Evolutionary conservation across 129 eudicot genomes (phyloP), one percentile per base, ranked within the genome.

Genomic region (Sambucus nigra): DNA sequence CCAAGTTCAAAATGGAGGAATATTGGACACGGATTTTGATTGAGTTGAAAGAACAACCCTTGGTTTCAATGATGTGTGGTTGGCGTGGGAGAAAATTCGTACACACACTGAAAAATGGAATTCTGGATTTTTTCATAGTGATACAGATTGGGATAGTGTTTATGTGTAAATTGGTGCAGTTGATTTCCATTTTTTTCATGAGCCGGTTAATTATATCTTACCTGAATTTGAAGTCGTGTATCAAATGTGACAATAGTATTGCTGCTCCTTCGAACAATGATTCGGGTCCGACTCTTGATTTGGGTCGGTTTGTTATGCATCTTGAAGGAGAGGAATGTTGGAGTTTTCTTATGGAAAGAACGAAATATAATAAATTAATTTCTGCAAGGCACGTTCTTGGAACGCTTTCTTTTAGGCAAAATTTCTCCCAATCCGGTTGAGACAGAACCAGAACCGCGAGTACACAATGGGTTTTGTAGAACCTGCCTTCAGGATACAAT

Each of bases 241-340:
- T 69, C 24, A 52, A 19, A 50, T 40, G 63, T 29, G 26, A 48
- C 18, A 64, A 59, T 49, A 26, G 40, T 2, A n/a, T 63, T 47
- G 40, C 62, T n/a, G n/a, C n/a, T n/a, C n/a, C n/a, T n/a, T n/a
- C n/a, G 39, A 44, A 41, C 46, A 13, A 33, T 15, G 70, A 72
- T 1, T 16, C 69, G 7, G 26, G 27, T 31, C 7, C 61, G 13
- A 46, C 54, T 31, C 38, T 19, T 25, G 46, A 57, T 32, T 66
- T 86, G 17, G 65, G 78, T 38, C 56, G 35, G 19, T 86, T 63
- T 46, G 95, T 86, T 32, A 61, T 81, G 69, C 85, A 87, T 60
- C 93, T 87, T 25, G 84, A 82, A 59, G 88, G 96, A 55, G 93
- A 87, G 65, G 85, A 87, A n/a, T n/a, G n/a, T n/a, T n/a, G n/a